These are phyloP conservation scores for Termitomyces sp. DNA, from an alignment of 768 basidiomycete genomes.

Conservation along the genomic window DNA sequence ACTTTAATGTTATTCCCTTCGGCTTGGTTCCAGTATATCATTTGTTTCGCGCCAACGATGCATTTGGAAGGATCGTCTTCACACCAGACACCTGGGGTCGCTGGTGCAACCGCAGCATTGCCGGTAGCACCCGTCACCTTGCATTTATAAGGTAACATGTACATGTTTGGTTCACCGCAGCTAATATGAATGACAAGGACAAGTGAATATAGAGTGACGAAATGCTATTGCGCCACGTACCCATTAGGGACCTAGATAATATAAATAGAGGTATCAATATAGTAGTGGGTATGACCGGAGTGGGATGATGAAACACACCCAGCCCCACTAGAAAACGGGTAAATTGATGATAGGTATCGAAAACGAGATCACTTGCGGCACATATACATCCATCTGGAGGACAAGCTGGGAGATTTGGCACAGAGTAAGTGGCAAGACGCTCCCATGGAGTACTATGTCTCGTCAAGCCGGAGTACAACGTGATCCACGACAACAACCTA, in stretches of 20 bases:
- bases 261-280: constrained; percentile 3
- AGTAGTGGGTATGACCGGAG: neutral
- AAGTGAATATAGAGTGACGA: neutral
- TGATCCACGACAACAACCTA: constrained; percentile 12
- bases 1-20: constrained; percentile 47
- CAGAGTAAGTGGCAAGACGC: constrained; percentile 40
- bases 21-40: constrained; percentile 50
- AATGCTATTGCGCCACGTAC: constrained; percentile 15
- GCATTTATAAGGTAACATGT: constrained; percentile 42
- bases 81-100: constrained; percentile 49
- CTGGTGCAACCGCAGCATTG: constrained; percentile 34
- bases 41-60: constrained; percentile 46
- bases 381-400: constrained; percentile 49
- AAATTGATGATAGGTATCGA: neutral
- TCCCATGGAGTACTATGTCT: constrained; percentile 46
- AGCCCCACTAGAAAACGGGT: constrained; percentile 40
- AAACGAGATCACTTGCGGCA: constrained; percentile 32
- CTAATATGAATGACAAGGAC: constrained; percentile 18
- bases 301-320: constrained; percentile 29
- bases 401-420: constrained; percentile 47
- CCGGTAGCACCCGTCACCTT: constrained; percentile 39
- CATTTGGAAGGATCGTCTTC: constrained; percentile 40
- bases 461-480: neutral
- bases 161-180: constrained; percentile 54
- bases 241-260: constrained; percentile 33